Percentiles rank a stretch among this genome's conserved stretches.
Conservation (phyloP, 768 basidiomycete genomes). For the Leccinellum albellum region DNA sequence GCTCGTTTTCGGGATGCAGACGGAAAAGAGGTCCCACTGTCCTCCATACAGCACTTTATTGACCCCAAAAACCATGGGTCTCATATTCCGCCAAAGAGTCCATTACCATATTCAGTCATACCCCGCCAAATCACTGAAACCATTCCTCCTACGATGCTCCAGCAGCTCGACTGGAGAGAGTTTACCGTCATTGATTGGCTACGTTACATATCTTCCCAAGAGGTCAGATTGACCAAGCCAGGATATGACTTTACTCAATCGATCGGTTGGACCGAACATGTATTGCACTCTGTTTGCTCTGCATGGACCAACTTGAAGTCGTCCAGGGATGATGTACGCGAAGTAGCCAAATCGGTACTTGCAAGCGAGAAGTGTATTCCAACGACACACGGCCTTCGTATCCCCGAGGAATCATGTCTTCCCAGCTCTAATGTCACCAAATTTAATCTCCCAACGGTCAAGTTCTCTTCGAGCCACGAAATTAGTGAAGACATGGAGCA, state of each 20-base stretch:
- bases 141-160: conserved; percentile 49
- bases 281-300: conserved; percentile 57
- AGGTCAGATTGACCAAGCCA: conserved; percentile 34
- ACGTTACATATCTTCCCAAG: conserved; percentile 48
- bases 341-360: conserved; percentile 1
- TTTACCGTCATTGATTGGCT: conserved; percentile 72
- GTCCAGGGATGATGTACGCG: no score
- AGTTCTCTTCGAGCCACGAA: conserved; percentile 35
- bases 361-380: conserved; percentile 42
- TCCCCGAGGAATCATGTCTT: conserved; percentile 73
- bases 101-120: background rate
- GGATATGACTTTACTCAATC: conserved; percentile 62
- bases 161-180: conserved; percentile 72
- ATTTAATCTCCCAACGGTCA: background rate
- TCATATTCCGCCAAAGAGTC: conserved; percentile 44
- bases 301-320: conserved; percentile 58
- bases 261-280: conserved; percentile 72
- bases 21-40: conserved; percentile 59
- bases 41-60: conserved; percentile 60
- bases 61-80: conserved; percentile 42
- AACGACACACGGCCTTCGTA: conserved; percentile 55
- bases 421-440: conserved; percentile 53
- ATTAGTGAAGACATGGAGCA: background rate
- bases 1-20: conserved; percentile 41
- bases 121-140: conserved; percentile 61